Evolutionary conservation across 805 yeast genomes (phyloP), one percentile per base, ranked within the genome.

Genomic region (Scheffersomyces lignosus): DNA sequence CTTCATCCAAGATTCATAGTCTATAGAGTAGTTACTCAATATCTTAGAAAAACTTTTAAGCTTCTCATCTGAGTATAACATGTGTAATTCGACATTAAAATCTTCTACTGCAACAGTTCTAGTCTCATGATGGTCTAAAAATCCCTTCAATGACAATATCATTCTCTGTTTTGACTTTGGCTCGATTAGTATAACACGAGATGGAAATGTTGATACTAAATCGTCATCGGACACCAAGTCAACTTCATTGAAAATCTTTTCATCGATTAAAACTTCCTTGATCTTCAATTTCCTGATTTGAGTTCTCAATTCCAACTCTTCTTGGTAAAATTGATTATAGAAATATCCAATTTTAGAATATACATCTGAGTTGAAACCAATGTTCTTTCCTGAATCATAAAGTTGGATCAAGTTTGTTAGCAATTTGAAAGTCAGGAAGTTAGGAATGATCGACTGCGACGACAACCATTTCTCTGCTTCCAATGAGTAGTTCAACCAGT

Each of bases 151-250:
- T 45, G 64, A 27, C 57, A 70, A 50, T 40, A 43, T 52, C 63
- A 55, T 59, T 18, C 48, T 54, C 48, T 64, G 59, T 14, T 60
- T 57, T 4, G 60, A 37, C 3, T 56, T 56, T 1, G 34, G 15
- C 18, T 64, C 56, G 1, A 54, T 42, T 2, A 77, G 35, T 0
- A 80, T 66, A 23, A 79, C 50, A 40, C 72, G 77, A 0, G 86
- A 73, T 1, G 87, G 84, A 30, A 71, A 80, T 1, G 77, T 63
- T 27, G 70, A 67, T 13, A 46, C 52, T 31, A 81, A 58, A 28
- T 73, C 73, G 17, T 73, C 73, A 56, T 83, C 89, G 1, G 85
- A 66, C 5, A 78, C 60, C 38, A 52, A 60, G 43, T 75, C 80
- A 26, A 47, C 36, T 10, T 51, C 63, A 13, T 56, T 57, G 13